Conservation (phyloP, 2,329 filamentous ascomycete genomes). For the Microdochium trichocladiopsis region DNA sequence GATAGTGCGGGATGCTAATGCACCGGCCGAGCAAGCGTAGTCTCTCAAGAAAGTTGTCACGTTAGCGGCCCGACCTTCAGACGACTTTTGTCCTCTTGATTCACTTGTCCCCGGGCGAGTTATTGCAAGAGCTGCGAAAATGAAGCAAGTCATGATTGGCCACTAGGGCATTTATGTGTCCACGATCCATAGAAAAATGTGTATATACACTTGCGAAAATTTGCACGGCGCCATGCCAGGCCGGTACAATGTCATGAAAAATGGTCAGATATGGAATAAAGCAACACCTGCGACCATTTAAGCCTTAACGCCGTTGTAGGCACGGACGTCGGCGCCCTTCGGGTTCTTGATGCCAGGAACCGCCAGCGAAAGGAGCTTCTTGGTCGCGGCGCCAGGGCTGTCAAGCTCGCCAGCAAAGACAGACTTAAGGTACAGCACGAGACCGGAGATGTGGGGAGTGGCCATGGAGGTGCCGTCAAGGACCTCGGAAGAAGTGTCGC, state of each 20-base stretch:
- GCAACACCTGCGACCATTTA: background rate
- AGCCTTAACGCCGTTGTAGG: background rate
- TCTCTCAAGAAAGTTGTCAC: no score
- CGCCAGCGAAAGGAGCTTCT: background rate
- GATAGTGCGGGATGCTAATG: no score
- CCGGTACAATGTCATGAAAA: background rate
- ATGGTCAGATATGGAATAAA: background rate
- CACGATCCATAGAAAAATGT: no score
- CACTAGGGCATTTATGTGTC: no score
- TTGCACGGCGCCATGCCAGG: no score
- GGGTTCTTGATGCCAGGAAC: background rate
- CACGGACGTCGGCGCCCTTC: background rate
- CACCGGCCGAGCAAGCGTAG: no score
- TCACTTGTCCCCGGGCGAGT: no score
- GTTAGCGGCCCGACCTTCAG: no score
- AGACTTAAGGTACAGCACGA: background rate
- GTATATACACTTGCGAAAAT: no score
- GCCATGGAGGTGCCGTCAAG: constrained; percentile 1
- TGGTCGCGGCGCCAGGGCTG: background rate
- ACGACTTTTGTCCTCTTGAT: no score
- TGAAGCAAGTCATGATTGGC: no score
- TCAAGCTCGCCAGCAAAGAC: background rate
- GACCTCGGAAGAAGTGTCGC: background rate
- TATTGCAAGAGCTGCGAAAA: no score
- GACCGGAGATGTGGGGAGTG: background rate